Base-by-base conservation (phyloP, 2,329 filamentous ascomycete species). In the Pyricularia pennisetigena region DNA sequence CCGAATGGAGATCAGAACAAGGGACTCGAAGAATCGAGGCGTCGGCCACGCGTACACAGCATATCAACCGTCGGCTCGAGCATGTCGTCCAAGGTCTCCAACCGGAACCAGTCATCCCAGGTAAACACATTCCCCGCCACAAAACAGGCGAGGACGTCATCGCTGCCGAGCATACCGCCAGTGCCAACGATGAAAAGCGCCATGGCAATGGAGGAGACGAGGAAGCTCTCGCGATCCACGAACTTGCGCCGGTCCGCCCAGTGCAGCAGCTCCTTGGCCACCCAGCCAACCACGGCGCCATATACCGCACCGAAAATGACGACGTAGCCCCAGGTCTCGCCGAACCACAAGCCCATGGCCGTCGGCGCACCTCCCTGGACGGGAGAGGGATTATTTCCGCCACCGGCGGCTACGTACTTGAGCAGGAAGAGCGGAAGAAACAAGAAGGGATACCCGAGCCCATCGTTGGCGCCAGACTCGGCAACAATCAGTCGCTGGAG, bases 41-140 rank as follows among this genome's bases (percentile, higher is more conserved):
- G 6, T 16, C 14, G 41, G 16, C 16, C 41, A 2, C 20, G 41
- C 41, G 6, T 49, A 49, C 41, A 88, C 1, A 97, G 83, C 93
- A 97, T 97, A 76, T 97, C 93, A 64, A 97, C 91, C 0, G 93
- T 97, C 0, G 93, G 93, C 75, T 97, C 93, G n/a, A 97, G 84
- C 1, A 91, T 94, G 74, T 97, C 94, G 72, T 97, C 94, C 73
- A 90, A 81, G 0, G 94, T 97, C 77, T 96, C 91, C 0, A 94
- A 81, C 0, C 94, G 90, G 78, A 97, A 97, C 93, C 92, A 96
- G 78, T 97, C 93, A 75, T 97, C 93, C 88, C 92, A 94, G 0
- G 92, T 97, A 72, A 97, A 97, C 0, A 86, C 87, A 74, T 97
- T 97, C 1, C 94, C 94, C 2, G 94, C 94, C 72, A 97, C 89